A percentile compares a stretch with the other conserved stretches of the same genome.
Evolutionary conservation across 2,329 filamentous ascomycete species (phyloP).

Genomic region (Septoria petroselini): DNA sequence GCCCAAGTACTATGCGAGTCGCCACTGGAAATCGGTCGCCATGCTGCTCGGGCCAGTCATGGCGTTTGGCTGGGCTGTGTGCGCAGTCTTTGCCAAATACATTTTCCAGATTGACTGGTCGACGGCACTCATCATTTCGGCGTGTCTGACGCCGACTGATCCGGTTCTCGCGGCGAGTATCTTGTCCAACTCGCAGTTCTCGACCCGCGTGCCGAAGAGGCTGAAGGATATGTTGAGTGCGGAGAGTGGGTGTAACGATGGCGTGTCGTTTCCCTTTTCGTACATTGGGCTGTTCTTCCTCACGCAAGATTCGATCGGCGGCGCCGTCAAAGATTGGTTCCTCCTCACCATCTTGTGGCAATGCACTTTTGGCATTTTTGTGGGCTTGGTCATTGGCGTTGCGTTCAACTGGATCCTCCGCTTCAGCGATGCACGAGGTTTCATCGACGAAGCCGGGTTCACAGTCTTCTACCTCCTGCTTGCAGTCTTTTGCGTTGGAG

Average conservation of each 20-base stretch:
- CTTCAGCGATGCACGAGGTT: conserved; percentile 46
- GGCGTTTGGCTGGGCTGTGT: conserved; percentile 50
- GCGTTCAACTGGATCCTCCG: conserved; percentile 49
- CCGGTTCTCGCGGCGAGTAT: conserved; percentile 56
- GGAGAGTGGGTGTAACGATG: conserved; percentile 57
- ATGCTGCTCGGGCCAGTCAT: conserved; percentile 54
- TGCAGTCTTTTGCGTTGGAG: conserved; percentile 51
- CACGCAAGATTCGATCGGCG: conserved; percentile 39
- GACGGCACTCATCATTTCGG: conserved; percentile 52
- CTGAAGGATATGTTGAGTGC: conserved; percentile 53
- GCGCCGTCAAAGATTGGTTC: conserved; percentile 52
- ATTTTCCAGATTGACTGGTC: conserved; percentile 48
- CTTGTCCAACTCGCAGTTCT: conserved; percentile 54
- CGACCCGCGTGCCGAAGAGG: conserved; percentile 50
- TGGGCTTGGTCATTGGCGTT: conserved; percentile 50
- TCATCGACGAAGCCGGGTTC: conserved; percentile 51
- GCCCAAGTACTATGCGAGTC: conserved; percentile 47
- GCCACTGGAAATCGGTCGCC: conserved; percentile 52
- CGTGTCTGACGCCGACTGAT: conserved; percentile 57
- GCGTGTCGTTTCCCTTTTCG: conserved; percentile 55
- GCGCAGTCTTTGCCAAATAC: conserved; percentile 46
- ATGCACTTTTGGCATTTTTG: conserved; percentile 48
- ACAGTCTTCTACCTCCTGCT: conserved; percentile 57
- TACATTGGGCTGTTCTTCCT: conserved; percentile 52
- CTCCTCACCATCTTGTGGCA: conserved; percentile 56